Evolutionary conservation across 306 rosid genomes (phyloP), one percentile per base, ranked within the genome.

Genomic region (Nissolia schottii): DNA sequence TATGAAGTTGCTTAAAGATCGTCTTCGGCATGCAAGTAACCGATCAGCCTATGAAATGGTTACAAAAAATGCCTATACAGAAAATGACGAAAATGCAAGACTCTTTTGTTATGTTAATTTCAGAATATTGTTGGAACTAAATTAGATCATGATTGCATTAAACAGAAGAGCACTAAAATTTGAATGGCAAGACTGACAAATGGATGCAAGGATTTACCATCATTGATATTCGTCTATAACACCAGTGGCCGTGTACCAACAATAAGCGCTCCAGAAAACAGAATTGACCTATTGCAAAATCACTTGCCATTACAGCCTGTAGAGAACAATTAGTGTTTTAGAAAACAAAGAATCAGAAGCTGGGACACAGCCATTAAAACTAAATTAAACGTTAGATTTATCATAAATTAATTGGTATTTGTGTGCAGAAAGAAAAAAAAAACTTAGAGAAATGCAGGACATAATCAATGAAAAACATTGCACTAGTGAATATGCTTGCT

Each of bases 241-340:
- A 92, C 98, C 98, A 90, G 61, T 92, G 96, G 49, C 98, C 98
- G 37, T 92, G 96, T 16, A 92, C 93, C 86, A 90, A 73, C 85
- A 92, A 85, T 72, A 92, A 80, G 7, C 91, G 92, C 82, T 92
- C 98, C 79, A 92, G 79, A 79, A 86, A 90, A 61, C 85, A 83
- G 58, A 92, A 92, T 67, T 92, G 96, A 63, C 88, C 92, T 56
- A 92, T 83, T 31, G 95, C 34, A 81, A 81, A 92, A 81, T 92
- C 98, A 84, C 98, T 88, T 37, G 98, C 96, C 98, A 92, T 92
- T 71, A 87, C 91, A 77, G 98, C 98, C 96, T 90, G 88, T 71
- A 38, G 70, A 51, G 15, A 77, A 59, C 12, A 54, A 75, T 74
- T 13, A 63, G 8, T 7, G 12, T 23, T 24, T 19, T 41, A 2